These are phyloP conservation scores for Botrytis porri DNA, from an alignment of 2,329 filamentous ascomycete species.

Conservation along the genomic window DNA sequence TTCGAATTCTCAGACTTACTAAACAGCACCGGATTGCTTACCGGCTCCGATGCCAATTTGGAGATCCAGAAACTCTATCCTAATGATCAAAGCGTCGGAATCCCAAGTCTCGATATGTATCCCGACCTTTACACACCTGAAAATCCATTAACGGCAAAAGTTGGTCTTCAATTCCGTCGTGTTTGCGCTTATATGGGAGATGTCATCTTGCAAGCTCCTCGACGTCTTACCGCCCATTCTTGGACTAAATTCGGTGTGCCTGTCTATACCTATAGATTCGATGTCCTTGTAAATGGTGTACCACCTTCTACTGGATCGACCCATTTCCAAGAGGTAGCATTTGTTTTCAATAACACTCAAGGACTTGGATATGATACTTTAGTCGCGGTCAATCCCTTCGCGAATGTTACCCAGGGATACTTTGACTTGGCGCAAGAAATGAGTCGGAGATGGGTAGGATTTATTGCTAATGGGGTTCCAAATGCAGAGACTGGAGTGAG, in stretches of 20 bases:
- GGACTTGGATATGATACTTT: conserved; percentile 48
- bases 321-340: conserved; percentile 50
- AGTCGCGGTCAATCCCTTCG: background rate
- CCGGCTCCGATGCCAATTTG: conserved; percentile 2
- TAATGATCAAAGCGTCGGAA: conserved; percentile 47
- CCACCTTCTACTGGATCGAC: conserved; percentile 32
- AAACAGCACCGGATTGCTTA: background rate
- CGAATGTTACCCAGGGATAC: background rate
- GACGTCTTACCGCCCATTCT: conserved; percentile 18
- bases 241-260: conserved; percentile 25
- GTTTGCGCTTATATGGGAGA: conserved; percentile 26
- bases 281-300: conserved; percentile 41
- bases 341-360: conserved; percentile 52
- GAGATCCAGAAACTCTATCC: conserved; percentile 49
- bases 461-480: conserved; percentile 19
- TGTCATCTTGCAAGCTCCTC: conserved; percentile 18
- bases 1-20: conserved; percentile 23
- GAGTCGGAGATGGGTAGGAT: conserved; percentile 24
- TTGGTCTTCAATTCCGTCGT: conserved; percentile 38
- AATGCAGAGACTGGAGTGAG: conserved; percentile 7
- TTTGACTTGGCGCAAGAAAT: conserved; percentile 21
- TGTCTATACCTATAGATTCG: conserved; percentile 45
- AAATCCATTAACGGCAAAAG: conserved; percentile 26
- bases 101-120: conserved; percentile 40
- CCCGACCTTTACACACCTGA: conserved; percentile 28